Evolutionary conservation across 2,329 filamentous ascomycete species (phyloP).

Genomic region (Aphanocladium album): DNA sequence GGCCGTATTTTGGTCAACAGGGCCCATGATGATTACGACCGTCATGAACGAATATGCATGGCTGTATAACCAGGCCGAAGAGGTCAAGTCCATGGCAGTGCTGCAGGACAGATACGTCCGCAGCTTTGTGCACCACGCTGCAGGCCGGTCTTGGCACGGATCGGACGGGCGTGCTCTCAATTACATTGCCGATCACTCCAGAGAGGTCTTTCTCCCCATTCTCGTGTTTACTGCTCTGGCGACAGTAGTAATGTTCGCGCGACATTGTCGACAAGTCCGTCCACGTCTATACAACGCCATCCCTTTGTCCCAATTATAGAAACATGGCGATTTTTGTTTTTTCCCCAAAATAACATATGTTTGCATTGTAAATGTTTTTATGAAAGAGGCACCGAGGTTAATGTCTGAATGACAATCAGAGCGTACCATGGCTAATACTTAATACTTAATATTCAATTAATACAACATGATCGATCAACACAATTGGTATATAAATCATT

Average conservation of each 20-base stretch:
- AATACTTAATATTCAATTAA: not conserved
- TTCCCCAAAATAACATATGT: not conserved
- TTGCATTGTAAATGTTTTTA: not conserved
- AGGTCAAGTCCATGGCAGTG: constrained; percentile 12
- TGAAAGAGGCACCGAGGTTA: not conserved
- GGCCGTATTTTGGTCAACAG: constrained; percentile 22
- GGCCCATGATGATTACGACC: constrained; percentile 21
- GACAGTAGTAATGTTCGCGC: not conserved
- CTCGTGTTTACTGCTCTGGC: not conserved
- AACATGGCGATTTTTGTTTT: not conserved
- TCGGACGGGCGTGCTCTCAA: constrained; percentile 19
- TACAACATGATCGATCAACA: not conserved
- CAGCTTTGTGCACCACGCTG: constrained; percentile 17
- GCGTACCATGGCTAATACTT: not conserved
- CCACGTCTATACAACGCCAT: not conserved
- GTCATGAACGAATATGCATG: constrained; percentile 17
- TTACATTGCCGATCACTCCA: constrained; percentile 18
- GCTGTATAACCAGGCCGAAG: constrained; percentile 9
- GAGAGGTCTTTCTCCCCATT: not conserved
- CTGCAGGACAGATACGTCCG: constrained; percentile 15
- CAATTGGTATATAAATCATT: no score
- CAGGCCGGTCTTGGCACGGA: constrained; percentile 21
- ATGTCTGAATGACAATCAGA: not conserved
- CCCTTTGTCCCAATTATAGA: not conserved
- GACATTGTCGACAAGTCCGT: not conserved